Evolutionary conservation across 148 eudicot genomes (phyloP), one percentile per base, ranked within the genome.

Genomic region (Spergularia bocconei): DNA sequence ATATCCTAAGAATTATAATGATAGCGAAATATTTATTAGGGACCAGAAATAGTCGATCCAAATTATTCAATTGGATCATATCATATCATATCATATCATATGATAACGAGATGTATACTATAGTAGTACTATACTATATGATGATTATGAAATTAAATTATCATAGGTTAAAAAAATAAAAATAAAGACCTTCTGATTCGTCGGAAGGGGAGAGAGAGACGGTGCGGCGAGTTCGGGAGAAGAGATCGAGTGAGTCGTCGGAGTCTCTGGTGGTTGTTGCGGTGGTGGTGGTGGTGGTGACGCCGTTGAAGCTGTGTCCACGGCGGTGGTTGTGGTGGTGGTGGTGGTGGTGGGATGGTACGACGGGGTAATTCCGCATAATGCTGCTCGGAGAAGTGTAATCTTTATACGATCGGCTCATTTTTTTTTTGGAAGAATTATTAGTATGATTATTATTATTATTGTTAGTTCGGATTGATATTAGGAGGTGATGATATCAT

Each of bases 161-260:
- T 29, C 36, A 29, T 29, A 29, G 36, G 36, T 29, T 29, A 29
- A 29, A 29, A 55, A 56, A 14, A 50, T 9, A 51, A 1, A 19
- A 19, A 4, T n/a, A 41, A 8, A 7, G 59, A 87, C 93, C 85
- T 59, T 79, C 79, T 19, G 88, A 79, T 41, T 86, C 83, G 61
- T 86, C 86, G 73, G 88, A 60, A 14, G 87, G 53, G 38, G 87
- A 36, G 16, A 84, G 74, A 41, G 90, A 79, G 69, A 77, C 64
- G 44, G 76, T 86, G 33, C 86, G 91, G 59, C 89, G 91, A 44
- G 76, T 79, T 9, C 81, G 79, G 39, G 91, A 84, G 85, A 86
- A 88, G 77, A 90, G 95, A 88, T 90, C 91, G 70, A 86, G 70
- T 20, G 77, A 61, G 2, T 82, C 79, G 23, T 82, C 82, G 63